Percentiles rank a stretch among this genome's conserved stretches.
Conservation (phyloP, 2,329 filamentous ascomycete species). For the Didymella segeticola region DNA sequence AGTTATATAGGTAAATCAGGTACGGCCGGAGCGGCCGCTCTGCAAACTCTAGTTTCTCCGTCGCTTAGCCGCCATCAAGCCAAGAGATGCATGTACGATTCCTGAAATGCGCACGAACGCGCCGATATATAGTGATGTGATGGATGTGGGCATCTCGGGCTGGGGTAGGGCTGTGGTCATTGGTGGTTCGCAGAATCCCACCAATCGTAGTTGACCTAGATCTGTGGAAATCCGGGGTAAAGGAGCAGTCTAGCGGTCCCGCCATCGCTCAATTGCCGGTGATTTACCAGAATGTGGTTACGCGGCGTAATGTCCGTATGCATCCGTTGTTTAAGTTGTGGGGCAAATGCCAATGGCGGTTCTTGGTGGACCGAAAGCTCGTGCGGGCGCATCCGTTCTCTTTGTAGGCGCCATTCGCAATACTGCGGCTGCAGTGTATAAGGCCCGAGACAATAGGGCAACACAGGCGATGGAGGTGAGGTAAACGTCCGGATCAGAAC, state of each 20-base stretch:
- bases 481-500: no score
- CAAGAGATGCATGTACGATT: background rate
- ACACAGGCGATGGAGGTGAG: no score
- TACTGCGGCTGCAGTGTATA: no score
- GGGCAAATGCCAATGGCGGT: background rate
- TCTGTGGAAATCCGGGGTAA: slow-evolving; percentile 8
- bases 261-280: background rate
- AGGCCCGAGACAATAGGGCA: no score
- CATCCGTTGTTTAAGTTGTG: background rate
- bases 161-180: background rate
- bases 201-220: slow-evolving; percentile 9
- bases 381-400: no score
- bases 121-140: background rate
- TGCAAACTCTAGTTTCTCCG: slow-evolving; percentile 13
- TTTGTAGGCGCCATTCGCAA: no score
- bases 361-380: no score
- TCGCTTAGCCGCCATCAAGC: background rate
- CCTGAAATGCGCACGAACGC: background rate
- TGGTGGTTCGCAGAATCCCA: slow-evolving; percentile 5
- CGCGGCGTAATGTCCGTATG: background rate
- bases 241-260: background rate
- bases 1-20: background rate
- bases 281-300: background rate
- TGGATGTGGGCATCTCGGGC: background rate
- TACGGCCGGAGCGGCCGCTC: background rate